Conservation (phyloP, 305 asterid species). For the Fraxinus sp. region DNA sequence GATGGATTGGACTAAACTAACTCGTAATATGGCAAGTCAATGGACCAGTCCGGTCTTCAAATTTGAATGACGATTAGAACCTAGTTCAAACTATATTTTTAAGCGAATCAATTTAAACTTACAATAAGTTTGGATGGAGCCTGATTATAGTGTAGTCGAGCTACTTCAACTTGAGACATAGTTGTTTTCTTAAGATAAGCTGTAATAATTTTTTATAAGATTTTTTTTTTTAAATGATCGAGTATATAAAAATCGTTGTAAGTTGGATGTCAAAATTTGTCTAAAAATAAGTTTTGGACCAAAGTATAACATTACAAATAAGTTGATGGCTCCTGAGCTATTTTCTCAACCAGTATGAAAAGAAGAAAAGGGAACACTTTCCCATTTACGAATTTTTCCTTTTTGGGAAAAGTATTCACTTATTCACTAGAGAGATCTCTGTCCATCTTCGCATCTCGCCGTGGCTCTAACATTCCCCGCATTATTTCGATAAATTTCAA, state of each 20-base stretch:
- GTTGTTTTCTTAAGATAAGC: not conserved
- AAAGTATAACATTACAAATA: not conserved
- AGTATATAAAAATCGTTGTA: not conserved
- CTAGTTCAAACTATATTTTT: not conserved
- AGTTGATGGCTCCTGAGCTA: not conserved
- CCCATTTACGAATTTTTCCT: not conserved
- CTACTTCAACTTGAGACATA: not conserved
- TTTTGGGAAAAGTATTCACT: slow-evolving; percentile 8
- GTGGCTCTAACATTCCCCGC: slow-evolving; percentile 18
- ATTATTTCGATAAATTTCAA: slow-evolving; percentile 18
- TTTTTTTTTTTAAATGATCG: not conserved
- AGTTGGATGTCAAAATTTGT: not conserved
- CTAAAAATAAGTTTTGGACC: not conserved
- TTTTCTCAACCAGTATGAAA: not conserved
- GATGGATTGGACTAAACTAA: not conserved
- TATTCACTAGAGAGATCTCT: slow-evolving; percentile 21
- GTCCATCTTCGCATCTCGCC: slow-evolving; percentile 2
- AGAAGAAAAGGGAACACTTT: not conserved
- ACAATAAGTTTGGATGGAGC: not conserved
- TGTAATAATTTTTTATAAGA: not conserved
- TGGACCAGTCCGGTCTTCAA: not conserved
- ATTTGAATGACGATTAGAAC: too few species aligned
- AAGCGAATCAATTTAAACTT: not conserved
- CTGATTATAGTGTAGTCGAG: not conserved
- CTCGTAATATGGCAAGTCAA: not conserved